A percentile compares a stretch with the other conserved stretches of the same genome.
Conservation (phyloP, 192 early-diverging fungal genomes). For the Coemansia sp. region DNA sequence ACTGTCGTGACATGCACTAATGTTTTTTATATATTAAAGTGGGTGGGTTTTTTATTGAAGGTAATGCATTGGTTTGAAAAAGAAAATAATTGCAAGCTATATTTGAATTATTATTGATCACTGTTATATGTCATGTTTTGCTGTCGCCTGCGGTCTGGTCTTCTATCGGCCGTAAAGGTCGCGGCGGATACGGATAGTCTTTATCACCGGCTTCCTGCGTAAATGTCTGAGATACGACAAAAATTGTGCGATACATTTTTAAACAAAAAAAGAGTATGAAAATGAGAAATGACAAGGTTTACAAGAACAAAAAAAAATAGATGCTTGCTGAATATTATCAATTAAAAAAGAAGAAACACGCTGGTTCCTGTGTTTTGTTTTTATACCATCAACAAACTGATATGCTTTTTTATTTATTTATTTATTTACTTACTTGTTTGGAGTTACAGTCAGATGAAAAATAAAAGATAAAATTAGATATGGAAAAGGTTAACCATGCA, state of each 20-base stretch:
- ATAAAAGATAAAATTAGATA: not conserved
- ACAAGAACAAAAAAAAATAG: slow-evolving; percentile 2
- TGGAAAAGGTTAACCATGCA: no score
- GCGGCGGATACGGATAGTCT: slow-evolving; percentile 9
- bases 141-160: not conserved
- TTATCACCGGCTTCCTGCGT: not conserved
- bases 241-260: not conserved
- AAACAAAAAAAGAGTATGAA: not conserved
- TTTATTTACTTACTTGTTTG: not conserved
- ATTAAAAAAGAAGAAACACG: no score
- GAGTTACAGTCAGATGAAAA: not conserved
- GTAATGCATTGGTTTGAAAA: not conserved
- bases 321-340: no score
- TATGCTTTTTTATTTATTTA: not conserved
- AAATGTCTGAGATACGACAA: not conserved
- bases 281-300: no score
- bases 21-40: not conserved
- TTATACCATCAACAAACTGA: no score
- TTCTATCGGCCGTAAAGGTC: slow-evolving; percentile 6
- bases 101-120: no score
- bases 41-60: not conserved
- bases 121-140: slow-evolving; percentile 1
- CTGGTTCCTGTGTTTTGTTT: no score
- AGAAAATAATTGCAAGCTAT: no score
- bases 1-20: not conserved